Evolutionary conservation across 2,329 filamentous ascomycete species (phyloP).

Genomic region (Pseudogymnoascus sp.): DNA sequence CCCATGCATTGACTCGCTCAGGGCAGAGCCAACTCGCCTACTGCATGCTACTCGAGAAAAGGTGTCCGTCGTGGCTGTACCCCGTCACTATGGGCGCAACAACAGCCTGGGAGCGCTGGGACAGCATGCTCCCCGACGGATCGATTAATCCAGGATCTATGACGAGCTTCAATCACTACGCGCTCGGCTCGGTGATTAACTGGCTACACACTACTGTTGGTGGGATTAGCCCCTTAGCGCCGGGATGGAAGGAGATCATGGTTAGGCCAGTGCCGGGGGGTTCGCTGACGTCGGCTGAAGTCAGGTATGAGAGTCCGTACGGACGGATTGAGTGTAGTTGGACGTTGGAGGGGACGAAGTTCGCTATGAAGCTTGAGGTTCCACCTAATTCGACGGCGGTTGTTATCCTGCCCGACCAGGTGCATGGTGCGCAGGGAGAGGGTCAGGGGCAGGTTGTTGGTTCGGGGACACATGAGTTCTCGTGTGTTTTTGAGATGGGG

Average conservation of each 20-base stretch:
- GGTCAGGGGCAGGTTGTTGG: slow-evolving; percentile 8
- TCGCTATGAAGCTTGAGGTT: slow-evolving; percentile 15
- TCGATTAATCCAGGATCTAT: slow-evolving; percentile 28
- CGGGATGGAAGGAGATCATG: slow-evolving; percentile 26
- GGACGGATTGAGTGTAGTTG: slow-evolving; percentile 22
- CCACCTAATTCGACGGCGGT: slow-evolving; percentile 19
- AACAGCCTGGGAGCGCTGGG: slow-evolving; percentile 33
- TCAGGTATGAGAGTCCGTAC: slow-evolving; percentile 24
- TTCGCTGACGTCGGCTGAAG: slow-evolving; percentile 24
- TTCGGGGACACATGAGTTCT: slow-evolving; percentile 8
- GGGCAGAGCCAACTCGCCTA: slow-evolving; percentile 24
- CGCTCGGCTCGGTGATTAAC: slow-evolving; percentile 28
- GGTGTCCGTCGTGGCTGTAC: slow-evolving; percentile 31
- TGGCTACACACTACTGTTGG: slow-evolving; percentile 30
- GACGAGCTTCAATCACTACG: slow-evolving; percentile 32
- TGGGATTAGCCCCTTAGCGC: slow-evolving; percentile 22
- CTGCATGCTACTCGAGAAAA: slow-evolving; percentile 31
- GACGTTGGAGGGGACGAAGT: slow-evolving; percentile 12
- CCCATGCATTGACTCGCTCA: slow-evolving; percentile 14
- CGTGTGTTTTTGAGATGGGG: slow-evolving; percentile 6
- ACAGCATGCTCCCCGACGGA: slow-evolving; percentile 28
- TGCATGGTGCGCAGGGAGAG: neutral
- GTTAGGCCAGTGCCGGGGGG: slow-evolving; percentile 28
- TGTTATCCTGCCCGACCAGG: slow-evolving; percentile 14
- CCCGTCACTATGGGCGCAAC: slow-evolving; percentile 31